A percentile compares a stretch with the other conserved stretches of the same genome.
Conservation (phyloP, 257 asterid species). For the Apocynum venetum region DNA sequence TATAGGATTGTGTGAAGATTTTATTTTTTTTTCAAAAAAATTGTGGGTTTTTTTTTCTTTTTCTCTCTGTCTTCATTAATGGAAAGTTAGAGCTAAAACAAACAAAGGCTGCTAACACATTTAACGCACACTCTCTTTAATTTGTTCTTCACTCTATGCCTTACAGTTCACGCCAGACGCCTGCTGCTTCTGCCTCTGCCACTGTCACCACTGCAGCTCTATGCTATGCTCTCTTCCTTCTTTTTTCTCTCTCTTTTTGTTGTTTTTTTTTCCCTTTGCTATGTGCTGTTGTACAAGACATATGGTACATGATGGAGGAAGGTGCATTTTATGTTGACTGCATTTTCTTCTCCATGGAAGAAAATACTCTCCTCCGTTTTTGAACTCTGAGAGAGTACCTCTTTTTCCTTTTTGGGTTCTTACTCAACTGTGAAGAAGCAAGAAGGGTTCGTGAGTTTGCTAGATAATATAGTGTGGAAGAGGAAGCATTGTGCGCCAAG, state of each 20-base stretch:
- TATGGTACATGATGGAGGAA: background rate
- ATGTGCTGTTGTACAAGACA: background rate
- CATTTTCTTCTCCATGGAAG: background rate
- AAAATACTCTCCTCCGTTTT: background rate
- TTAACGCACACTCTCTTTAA: constrained; percentile 21
- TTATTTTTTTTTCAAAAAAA: background rate
- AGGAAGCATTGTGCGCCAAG: constrained; percentile 13
- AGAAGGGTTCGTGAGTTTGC: background rate
- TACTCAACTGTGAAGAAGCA: background rate
- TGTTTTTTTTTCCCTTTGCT: background rate
- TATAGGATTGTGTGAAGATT: background rate
- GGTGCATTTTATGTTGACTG: constrained; percentile 1
- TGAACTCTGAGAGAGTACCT: background rate
- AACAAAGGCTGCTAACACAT: constrained; percentile 25
- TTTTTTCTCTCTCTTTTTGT: constrained; percentile 19
- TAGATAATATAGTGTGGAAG: constrained; percentile 19
- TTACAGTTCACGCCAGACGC: constrained; percentile 97
- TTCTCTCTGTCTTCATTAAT: constrained; percentile 20
- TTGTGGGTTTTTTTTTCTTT: background rate
- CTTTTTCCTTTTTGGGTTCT: background rate
- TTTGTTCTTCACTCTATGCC: constrained; percentile 46
- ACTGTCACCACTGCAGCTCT: constrained; percentile 20
- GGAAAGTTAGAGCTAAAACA: background rate
- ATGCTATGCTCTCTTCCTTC: constrained; percentile 5
- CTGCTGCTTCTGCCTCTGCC: constrained; percentile 45